A percentile compares a stretch with the other conserved stretches of the same genome.
phyloP scores from a whole-genome alignment of 129 eudicot species.

The sunflower (Helianthus annuus) region DNA sequence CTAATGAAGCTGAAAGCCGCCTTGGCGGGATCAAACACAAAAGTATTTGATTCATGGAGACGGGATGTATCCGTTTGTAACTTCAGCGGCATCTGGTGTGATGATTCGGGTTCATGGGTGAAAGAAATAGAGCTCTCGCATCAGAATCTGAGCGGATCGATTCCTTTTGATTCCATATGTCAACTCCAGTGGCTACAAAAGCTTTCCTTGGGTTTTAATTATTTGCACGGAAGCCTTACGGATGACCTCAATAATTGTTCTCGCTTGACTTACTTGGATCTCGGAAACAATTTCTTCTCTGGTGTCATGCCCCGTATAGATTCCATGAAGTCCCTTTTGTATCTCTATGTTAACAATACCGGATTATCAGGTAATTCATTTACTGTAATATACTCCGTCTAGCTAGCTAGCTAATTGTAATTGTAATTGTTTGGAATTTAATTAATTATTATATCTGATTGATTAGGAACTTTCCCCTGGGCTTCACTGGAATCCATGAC shows the following conservation, averaged over 20 bases:
- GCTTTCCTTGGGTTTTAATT: constrained; percentile 62
- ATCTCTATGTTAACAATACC: constrained; percentile 54
- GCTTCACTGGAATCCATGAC: constrained; percentile 56
- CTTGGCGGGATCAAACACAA: constrained; percentile 49
- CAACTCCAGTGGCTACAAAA: constrained; percentile 50
- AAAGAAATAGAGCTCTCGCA: constrained; percentile 68
- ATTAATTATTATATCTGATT: no score
- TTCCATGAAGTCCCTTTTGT: constrained; percentile 35
- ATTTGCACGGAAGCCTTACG: constrained; percentile 40
- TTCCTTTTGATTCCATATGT: constrained; percentile 61
- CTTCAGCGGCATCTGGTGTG: constrained; percentile 68
- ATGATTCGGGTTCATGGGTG: constrained; percentile 33
- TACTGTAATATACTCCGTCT: no score
- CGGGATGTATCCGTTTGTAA: constrained; percentile 31
- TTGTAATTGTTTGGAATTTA: no score
- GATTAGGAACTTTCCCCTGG: constrained; percentile 68
- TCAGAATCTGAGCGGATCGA: constrained; percentile 51
- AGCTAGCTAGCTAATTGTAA: no score
- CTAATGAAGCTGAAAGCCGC: constrained; percentile 54
- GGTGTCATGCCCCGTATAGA: constrained; percentile 64
- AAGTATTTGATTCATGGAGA: constrained; percentile 62
- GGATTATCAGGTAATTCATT: constrained; percentile 48
- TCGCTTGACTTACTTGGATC: constrained; percentile 55
- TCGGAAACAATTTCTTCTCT: constrained; percentile 74
- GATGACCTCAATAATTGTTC: constrained; percentile 51